Conservation (phyloP, 305 asterid species). For the Solanum chacoense region DNA sequence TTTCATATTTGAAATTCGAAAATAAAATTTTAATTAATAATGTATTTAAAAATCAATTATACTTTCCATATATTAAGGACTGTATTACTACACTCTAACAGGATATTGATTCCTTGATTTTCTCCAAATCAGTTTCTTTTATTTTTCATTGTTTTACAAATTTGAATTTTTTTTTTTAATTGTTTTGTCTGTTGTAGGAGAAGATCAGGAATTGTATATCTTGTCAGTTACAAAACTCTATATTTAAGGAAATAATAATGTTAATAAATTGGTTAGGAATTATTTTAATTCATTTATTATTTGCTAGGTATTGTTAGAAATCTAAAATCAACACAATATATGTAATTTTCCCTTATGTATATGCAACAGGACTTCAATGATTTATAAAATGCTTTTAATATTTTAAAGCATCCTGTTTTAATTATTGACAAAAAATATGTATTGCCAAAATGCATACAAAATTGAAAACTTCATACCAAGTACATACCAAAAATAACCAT, state of each 20-base stretch:
- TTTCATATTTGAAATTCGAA: no score
- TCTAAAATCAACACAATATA: no score
- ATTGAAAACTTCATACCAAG: background rate
- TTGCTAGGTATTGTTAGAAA: background rate
- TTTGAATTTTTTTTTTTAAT: no score
- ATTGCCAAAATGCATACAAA: background rate
- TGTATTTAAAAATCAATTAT: background rate
- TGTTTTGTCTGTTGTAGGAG: no score
- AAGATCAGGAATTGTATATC: background rate
- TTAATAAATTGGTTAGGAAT: no score
- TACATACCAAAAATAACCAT: background rate
- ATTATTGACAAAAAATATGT: no score
- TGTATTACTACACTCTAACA: background rate
- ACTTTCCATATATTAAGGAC: background rate
- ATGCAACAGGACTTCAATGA: background rate
- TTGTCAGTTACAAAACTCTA: no score
- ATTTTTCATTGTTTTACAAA: background rate
- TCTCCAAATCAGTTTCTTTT: background rate
- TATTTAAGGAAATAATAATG: background rate
- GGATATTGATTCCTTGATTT: background rate
- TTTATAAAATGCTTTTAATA: no score
- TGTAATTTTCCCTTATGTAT: background rate
- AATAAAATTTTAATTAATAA: no score
- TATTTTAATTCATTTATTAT: no score
- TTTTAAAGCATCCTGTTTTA: background rate